Evolutionary conservation across 202 grass and related monocot species (phyloP), one percentile per base, ranked within the genome.

Genomic region (Tripidium arundinaceum): DNA sequence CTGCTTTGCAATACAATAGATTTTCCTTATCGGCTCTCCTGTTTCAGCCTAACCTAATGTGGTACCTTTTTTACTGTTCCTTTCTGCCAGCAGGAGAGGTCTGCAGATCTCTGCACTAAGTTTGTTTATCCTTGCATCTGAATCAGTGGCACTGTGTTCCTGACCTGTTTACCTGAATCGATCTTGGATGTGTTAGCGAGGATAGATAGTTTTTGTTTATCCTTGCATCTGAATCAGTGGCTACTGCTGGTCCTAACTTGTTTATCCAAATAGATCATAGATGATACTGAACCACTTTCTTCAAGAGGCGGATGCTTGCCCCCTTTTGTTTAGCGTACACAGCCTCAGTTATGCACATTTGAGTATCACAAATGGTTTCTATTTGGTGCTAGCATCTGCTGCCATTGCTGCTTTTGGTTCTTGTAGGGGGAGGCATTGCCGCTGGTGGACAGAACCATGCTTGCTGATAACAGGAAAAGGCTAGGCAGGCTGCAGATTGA

Each of bases 101-200:
- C 8, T 74, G 37, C 76, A 67, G 60, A 74, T 85, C 69, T 74
- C 25, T 79, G 60, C 60, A 36, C 18, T 74, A 65, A 18, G n/a
- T 72, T 85, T 85, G 11, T 85, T 78, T 79, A 79, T 79, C 11
- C 57, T 71, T 64, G n/a, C n/a, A n/a, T n/a, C n/a, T n/a, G n/a
- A n/a, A n/a, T n/a, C n/a, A n/a, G n/a, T n/a, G n/a, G 40, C 61
- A 42, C 19, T 31, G 68, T 68, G 36, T 46, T 68, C 68, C 83
- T 50, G 9, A 33, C 46, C 58, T 67, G 19, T 80, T 74, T 67
- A 74, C 59, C 46, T 61, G 74, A 72, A 79, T 72, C 9, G 14
- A 74, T 80, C 26, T 41, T 46, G 37, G 68, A 34, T 74, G 54
- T 79, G 3, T 31, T 85, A 72, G 33, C 71, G 12, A 36, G 11